A percentile compares a stretch with the other conserved stretches of the same genome.
Evolutionary conservation across 768 basidiomycete species (phyloP).

Genomic region (Boletellus ananas): DNA sequence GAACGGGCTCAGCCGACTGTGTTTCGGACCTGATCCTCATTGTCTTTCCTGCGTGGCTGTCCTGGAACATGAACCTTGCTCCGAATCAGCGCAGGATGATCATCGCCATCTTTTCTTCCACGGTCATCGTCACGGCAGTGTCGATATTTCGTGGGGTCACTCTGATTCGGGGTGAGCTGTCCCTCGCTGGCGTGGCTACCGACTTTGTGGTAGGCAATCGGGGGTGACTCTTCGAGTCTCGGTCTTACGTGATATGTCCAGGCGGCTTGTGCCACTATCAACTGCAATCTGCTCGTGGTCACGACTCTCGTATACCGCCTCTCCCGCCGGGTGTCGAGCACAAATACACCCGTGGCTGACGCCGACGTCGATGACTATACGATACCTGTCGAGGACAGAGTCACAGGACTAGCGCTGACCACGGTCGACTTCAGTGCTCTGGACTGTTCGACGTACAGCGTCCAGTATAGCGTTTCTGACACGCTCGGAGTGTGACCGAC

Average conservation of each 20-base stretch:
- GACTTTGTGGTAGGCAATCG: constrained; percentile 13
- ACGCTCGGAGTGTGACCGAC: background rate
- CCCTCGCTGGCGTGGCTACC: constrained; percentile 7
- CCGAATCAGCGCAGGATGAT: constrained; percentile 14
- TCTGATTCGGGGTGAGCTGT: constrained; percentile 7
- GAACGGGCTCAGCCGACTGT: constrained; percentile 16
- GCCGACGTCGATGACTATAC: constrained; percentile 9
- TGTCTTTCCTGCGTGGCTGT: constrained; percentile 6
- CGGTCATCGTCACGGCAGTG: constrained; percentile 7
- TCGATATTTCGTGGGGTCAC: constrained; percentile 12
- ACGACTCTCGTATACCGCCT: constrained; percentile 16
- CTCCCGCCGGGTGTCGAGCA: background rate
- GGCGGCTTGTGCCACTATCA: constrained; percentile 16
- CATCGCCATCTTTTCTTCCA: constrained; percentile 9
- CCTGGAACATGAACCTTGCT: constrained; percentile 12
- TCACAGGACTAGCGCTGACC: constrained; percentile 8
- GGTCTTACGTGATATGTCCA: constrained; percentile 1
- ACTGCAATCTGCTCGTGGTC: constrained; percentile 21
- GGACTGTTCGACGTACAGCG: background rate
- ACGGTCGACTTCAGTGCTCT: constrained; percentile 9
- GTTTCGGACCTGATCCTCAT: constrained; percentile 18
- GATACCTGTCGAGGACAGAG: background rate
- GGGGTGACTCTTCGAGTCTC: background rate
- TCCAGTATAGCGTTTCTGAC: background rate
- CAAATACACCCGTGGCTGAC: background rate